Evolutionary conservation across 2,329 filamentous ascomycete species (phyloP).

Genomic region (Trichoderma simmonsii): DNA sequence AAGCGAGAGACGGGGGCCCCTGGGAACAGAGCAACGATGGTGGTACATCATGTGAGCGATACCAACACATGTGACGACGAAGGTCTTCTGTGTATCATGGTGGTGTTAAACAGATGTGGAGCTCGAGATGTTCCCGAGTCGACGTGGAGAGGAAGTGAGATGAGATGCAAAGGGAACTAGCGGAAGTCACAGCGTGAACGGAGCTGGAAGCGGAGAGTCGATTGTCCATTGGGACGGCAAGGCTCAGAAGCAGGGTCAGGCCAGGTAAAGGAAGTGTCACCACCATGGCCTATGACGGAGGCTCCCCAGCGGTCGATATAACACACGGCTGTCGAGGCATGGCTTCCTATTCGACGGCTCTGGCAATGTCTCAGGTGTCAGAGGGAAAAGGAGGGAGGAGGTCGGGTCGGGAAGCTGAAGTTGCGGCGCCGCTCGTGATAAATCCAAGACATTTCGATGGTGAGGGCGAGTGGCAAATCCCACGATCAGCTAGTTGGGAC

Average conservation of each 20-base stretch:
- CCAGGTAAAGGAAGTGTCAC: slow-evolving; percentile 4
- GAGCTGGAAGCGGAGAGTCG: slow-evolving; percentile 1
- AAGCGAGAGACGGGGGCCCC: background rate
- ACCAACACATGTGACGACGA: slow-evolving; percentile 14
- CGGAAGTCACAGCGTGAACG: slow-evolving; percentile 1
- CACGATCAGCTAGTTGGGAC: slow-evolving; percentile 4
- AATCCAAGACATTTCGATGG: slow-evolving; percentile 16
- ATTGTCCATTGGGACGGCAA: background rate
- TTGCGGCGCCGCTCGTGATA: slow-evolving; percentile 2
- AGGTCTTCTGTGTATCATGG: slow-evolving; percentile 7
- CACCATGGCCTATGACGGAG: background rate
- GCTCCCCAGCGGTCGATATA: background rate
- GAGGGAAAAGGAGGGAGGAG: background rate
- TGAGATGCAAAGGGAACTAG: background rate
- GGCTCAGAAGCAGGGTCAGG: slow-evolving; percentile 7
- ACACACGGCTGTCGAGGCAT: background rate
- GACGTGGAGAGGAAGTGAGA: background rate
- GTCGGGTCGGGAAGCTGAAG: slow-evolving; percentile 1
- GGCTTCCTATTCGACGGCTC: background rate
- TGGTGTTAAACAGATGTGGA: slow-evolving; percentile 15
- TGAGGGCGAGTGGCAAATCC: background rate
- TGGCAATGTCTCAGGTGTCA: slow-evolving; percentile 3
- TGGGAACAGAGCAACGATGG: background rate
- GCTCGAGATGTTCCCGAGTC: background rate
- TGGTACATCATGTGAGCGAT: slow-evolving; percentile 9